Evolutionary conservation across 2,329 filamentous ascomycete genomes (phyloP).

Genomic region (Sporothrix euskadiensis): DNA sequence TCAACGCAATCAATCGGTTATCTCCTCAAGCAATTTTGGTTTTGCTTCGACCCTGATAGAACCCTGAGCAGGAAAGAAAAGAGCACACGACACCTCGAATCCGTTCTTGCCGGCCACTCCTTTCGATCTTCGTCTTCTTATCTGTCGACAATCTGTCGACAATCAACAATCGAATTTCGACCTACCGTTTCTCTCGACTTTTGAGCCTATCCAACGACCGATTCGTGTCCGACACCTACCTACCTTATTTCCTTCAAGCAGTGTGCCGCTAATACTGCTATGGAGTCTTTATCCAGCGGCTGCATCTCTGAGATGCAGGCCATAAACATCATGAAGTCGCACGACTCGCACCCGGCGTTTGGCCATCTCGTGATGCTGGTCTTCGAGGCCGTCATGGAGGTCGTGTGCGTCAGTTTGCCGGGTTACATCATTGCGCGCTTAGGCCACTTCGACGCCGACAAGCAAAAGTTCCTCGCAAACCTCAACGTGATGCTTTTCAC

Average conservation of each 20-base stretch:
- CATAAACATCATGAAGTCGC: constrained; percentile 44
- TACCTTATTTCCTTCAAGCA: background rate
- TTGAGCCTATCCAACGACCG: background rate
- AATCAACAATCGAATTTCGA: background rate
- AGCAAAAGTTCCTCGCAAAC: constrained; percentile 95
- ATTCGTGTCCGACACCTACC: background rate
- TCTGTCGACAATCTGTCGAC: constrained; percentile 2
- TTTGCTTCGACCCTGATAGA: background rate
- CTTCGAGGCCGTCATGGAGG: constrained; percentile 91
- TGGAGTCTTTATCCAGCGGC: constrained; percentile 24
- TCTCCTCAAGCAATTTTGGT: background rate
- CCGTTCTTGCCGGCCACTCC: background rate
- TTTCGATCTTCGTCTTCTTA: background rate
- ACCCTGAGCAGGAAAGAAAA: background rate
- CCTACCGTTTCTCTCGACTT: background rate
- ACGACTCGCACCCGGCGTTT: constrained; percentile 64
- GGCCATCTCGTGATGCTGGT: constrained; percentile 75
- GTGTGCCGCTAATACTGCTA: constrained; percentile 10
- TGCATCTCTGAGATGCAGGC: constrained; percentile 35
- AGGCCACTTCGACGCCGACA: constrained; percentile 92
- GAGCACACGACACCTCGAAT: background rate
- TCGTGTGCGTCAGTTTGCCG: constrained; percentile 90
- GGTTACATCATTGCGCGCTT: constrained; percentile 88
- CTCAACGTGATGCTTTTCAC: constrained; percentile 96
- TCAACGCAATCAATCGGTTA: background rate